Percentiles rank a stretch among this genome's conserved stretches.
Conservation (phyloP, 306 rosid species). For the barrel medic (Medicago truncatula) region DNA sequence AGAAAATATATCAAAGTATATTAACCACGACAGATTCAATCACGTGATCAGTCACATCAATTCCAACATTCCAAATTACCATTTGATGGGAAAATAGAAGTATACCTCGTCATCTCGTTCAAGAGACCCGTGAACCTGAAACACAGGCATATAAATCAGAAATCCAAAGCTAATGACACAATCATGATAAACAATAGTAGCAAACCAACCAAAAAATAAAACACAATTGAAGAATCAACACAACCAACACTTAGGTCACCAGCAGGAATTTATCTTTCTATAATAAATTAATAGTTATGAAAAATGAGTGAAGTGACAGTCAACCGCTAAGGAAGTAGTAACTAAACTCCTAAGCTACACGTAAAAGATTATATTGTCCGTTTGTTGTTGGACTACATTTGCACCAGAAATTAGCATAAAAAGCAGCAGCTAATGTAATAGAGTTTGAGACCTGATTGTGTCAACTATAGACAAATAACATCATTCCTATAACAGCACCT, state of each 20-base stretch:
- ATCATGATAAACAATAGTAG: constrained; percentile 17
- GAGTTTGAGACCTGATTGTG: constrained; percentile 11
- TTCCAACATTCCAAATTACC: constrained; percentile 4
- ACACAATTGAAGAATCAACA: constrained; percentile 7
- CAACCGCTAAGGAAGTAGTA: constrained; percentile 2
- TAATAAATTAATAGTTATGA: constrained; percentile 5
- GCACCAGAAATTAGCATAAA: constrained; percentile 1
- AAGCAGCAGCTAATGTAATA: neutral
- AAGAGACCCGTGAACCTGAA: constrained; percentile 93
- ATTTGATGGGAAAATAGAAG: constrained; percentile 36
- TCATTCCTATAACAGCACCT: constrained; percentile 18
- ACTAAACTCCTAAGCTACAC: neutral
- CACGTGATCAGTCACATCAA: constrained; percentile 21
- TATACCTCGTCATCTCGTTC: constrained; percentile 97
- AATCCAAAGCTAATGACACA: constrained; percentile 17
- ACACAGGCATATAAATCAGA: constrained; percentile 36
- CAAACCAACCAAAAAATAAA: constrained; percentile 30
- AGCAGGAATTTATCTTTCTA: constrained; percentile 32
- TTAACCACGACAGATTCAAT: constrained; percentile 18
- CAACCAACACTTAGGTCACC: constrained; percentile 9
- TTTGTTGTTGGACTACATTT: constrained; percentile 18
- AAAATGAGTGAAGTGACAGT: constrained; percentile 23
- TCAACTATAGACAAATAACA: constrained; percentile 29
- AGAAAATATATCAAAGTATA: constrained; percentile 4
- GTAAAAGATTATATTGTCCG: neutral